phyloP scores from a whole-genome alignment of 2,329 filamentous ascomycete species.

The Nigrograna mackinnonii region DNA sequence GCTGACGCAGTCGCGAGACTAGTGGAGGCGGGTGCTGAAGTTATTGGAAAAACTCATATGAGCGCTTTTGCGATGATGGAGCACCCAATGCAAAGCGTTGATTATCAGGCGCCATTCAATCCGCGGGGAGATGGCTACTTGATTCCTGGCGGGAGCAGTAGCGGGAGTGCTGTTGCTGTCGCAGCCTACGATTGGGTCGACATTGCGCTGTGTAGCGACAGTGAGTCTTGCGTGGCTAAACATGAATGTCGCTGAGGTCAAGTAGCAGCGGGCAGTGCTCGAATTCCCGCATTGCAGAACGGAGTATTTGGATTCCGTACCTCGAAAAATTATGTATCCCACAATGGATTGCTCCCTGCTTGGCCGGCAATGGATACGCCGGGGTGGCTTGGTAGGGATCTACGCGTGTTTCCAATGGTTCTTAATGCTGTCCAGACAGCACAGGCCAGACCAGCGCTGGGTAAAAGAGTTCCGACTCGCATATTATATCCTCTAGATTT shows the following conservation, averaged over 20 bases:
- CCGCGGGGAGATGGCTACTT: constrained; percentile 26
- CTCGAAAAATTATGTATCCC: not conserved
- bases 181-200: constrained; percentile 10
- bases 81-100: not conserved
- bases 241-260: not conserved
- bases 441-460: too few relatives aligned
- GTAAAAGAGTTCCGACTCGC: too few relatives aligned
- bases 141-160: constrained; percentile 3
- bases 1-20: too few relatives aligned
- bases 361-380: not conserved
- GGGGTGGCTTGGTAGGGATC: too few relatives aligned
- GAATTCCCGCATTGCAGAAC: not conserved
- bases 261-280: not conserved
- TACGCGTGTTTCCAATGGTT: too few relatives aligned
- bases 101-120: constrained; percentile 17
- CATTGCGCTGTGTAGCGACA: constrained; percentile 36
- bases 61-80: too few relatives aligned
- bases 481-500: too few relatives aligned
- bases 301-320: not conserved
- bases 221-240: not conserved
- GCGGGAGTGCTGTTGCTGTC: not conserved
- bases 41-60: too few relatives aligned
- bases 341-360: not conserved
- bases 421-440: too few relatives aligned
- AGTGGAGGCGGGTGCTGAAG: too few relatives aligned